Percentiles rank a stretch among this genome's conserved stretches.
These are phyloP conservation scores for Saturnispora dispora DNA, from an alignment of 805 yeast species.

Conservation along the genomic window DNA sequence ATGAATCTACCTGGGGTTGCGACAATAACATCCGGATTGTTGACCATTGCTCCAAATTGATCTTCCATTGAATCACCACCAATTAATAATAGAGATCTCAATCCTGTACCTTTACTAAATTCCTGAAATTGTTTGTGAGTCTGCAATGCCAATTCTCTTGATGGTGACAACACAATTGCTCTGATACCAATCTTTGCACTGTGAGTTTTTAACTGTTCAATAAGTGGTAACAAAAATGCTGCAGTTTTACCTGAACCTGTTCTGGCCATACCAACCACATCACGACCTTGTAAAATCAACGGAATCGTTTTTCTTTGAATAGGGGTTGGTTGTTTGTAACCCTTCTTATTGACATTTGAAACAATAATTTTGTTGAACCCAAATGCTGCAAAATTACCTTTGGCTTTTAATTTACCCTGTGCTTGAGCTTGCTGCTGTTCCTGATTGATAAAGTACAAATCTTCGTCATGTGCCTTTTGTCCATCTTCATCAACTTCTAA, in stretches of 20 bases:
- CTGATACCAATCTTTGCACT: slow-evolving; percentile 83
- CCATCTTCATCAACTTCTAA: slow-evolving; percentile 37
- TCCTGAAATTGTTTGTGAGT: slow-evolving; percentile 85
- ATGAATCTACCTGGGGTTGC: slow-evolving; percentile 98
- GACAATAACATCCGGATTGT: slow-evolving; percentile 87
- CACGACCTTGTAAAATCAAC: slow-evolving; percentile 73
- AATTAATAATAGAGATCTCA: slow-evolving; percentile 70
- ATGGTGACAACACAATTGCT: slow-evolving; percentile 85
- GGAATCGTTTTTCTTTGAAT: slow-evolving; percentile 96
- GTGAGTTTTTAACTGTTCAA: slow-evolving; percentile 77
- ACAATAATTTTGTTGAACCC: slow-evolving; percentile 71
- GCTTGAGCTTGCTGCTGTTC: slow-evolving; percentile 21
- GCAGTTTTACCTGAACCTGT: slow-evolving; percentile 99
- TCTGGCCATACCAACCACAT: slow-evolving; percentile 98
- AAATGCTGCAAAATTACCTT: slow-evolving; percentile 80
- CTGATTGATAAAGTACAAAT: slow-evolving; percentile 12
- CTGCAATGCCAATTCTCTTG: slow-evolving; percentile 93
- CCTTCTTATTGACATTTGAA: slow-evolving; percentile 68
- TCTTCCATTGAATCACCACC: slow-evolving; percentile 99
- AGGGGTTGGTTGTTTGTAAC: slow-evolving; percentile 93
- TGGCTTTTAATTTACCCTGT: slow-evolving; percentile 42
- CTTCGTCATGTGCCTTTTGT: slow-evolving; percentile 13
- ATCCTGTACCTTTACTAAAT: slow-evolving; percentile 73
- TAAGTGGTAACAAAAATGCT: slow-evolving; percentile 84
- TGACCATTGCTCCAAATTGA: slow-evolving; percentile 86